Evolutionary conservation across 2,329 filamentous ascomycete genomes (phyloP).

Genomic region (Ceratocystis destructans): DNA sequence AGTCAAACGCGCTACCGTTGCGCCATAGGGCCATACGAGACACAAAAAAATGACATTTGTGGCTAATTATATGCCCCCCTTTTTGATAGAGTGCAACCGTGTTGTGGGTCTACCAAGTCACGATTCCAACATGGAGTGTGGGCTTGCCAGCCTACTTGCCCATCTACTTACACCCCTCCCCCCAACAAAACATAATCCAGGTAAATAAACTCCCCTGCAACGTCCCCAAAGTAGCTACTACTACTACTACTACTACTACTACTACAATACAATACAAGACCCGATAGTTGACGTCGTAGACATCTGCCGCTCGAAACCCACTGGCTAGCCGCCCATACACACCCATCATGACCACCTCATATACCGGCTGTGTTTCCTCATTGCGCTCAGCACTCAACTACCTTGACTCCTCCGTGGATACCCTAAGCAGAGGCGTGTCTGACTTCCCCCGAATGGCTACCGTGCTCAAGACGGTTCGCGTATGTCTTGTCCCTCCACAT

Average conservation of each 20-base stretch:
- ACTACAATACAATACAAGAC: too few relatives aligned
- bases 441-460: conserved; percentile 44
- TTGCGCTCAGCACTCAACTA: conserved; percentile 46
- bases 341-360: conserved; percentile 23
- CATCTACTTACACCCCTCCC: too few relatives aligned
- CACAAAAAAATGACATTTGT: rapidly evolving
- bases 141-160: too few relatives aligned
- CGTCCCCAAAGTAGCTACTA: too few relatives aligned
- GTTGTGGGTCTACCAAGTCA: too few relatives aligned
- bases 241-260: too few relatives aligned
- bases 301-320: not conserved
- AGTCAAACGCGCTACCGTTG: conserved; percentile 13
- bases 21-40: conserved; percentile 3
- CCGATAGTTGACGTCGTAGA: not conserved
- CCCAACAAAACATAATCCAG: too few relatives aligned
- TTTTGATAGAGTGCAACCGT: too few relatives aligned
- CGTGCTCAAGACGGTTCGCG: conserved; percentile 45
- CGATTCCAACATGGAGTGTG: too few relatives aligned
- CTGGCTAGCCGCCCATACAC: not conserved
- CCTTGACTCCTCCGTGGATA: conserved; percentile 46
- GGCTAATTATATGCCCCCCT: not conserved
- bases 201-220: too few relatives aligned
- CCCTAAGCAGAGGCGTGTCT: conserved; percentile 41
- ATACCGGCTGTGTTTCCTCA: conserved; percentile 45
- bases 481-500: conserved; percentile 26